A percentile compares a stretch with the other conserved stretches of the same genome.
Evolutionary conservation across 768 basidiomycete genomes (phyloP).

Genomic region (Leccinum variicolor): DNA sequence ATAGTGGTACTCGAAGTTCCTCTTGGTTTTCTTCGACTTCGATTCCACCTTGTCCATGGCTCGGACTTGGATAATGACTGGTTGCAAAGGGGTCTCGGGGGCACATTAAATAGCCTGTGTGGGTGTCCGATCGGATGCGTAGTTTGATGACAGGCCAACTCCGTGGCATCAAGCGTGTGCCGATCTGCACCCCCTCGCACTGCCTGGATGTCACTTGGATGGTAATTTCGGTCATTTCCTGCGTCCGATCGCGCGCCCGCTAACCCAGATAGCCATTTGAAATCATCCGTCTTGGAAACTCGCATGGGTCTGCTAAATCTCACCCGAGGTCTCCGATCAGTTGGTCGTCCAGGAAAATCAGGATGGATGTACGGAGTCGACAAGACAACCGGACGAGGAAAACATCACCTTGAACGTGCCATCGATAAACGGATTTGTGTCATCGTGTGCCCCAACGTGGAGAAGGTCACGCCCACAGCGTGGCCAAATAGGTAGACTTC

Average conservation of each 20-base stretch:
- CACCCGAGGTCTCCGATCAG: neutral
- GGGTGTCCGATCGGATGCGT: constrained; percentile 13
- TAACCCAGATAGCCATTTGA: neutral
- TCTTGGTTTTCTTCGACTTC: constrained; percentile 34
- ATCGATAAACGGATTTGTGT: neutral
- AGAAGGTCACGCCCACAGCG: too few species aligned
- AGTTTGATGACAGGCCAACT: constrained; percentile 5
- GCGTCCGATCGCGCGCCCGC: neutral
- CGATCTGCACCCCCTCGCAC: constrained; percentile 18
- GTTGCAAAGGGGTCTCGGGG: neutral
- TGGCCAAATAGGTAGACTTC: neutral
- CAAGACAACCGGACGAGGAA: neutral
- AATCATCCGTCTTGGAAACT: neutral
- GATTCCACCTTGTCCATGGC: constrained; percentile 26
- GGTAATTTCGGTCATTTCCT: constrained; percentile 4
- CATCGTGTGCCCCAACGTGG: neutral
- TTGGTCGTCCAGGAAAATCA: neutral
- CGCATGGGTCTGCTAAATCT: neutral
- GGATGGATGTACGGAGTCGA: neutral
- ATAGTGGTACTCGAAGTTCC: constrained; percentile 37
- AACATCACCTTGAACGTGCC: neutral
- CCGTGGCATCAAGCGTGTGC: constrained; percentile 13
- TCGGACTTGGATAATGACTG: neutral
- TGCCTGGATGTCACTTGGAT: constrained; percentile 2
- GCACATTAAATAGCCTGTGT: constrained; percentile 4